Evolutionary conservation across 352 stramenopile genomes (phyloP).

Genomic region (Paralagenidium karlingii): DNA sequence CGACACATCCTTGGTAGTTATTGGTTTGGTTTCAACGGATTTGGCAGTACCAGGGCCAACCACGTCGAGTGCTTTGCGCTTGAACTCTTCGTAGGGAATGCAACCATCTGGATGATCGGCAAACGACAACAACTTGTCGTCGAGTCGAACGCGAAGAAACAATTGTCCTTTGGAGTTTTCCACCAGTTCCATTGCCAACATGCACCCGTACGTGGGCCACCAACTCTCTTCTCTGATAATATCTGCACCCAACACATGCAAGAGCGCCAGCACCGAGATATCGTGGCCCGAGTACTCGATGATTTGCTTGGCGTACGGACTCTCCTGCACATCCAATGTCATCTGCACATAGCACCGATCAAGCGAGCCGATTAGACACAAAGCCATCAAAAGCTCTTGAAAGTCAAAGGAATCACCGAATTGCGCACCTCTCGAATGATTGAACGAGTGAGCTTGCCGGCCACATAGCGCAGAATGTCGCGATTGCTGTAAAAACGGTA

Average conservation of each 20-base stretch:
- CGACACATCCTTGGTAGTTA: no score
- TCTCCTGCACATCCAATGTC: conserved; percentile 17
- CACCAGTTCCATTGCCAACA: conserved; percentile 51
- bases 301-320: no score
- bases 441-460: conserved; percentile 41
- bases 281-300: conserved; percentile 77
- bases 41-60: no score
- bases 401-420: background rate
- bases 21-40: no score
- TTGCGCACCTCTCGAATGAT: conserved; percentile 29
- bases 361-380: background rate
- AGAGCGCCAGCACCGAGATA: conserved; percentile 57
- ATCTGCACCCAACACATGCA: conserved; percentile 40
- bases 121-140: conserved; percentile 25
- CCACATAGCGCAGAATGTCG: conserved; percentile 51
- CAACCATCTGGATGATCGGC: conserved; percentile 5
- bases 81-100: no score
- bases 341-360: conserved; percentile 17
- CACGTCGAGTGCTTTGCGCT: no score
- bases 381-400: background rate
- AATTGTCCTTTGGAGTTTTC: conserved; percentile 39
- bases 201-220: conserved; percentile 66
- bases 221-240: conserved; percentile 28
- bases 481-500: conserved; percentile 71
- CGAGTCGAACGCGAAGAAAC: conserved; percentile 40